Base-by-base conservation (phyloP, 148 eudicot species). In the Spergularia marina region DNA sequence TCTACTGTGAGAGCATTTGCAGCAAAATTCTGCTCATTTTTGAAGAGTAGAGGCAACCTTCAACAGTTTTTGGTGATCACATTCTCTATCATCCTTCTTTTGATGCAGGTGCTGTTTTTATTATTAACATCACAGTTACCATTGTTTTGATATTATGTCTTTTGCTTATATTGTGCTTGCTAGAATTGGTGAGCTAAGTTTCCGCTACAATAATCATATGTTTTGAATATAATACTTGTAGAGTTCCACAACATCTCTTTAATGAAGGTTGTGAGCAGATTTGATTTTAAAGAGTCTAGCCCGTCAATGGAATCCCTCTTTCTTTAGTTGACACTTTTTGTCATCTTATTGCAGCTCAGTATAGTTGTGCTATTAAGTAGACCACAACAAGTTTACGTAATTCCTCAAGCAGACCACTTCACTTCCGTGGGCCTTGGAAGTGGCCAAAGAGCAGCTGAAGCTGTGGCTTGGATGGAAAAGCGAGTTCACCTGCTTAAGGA, bases 401-500 rank as follows among this genome's bases (percentile, higher is more conserved):
- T 41, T 63, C 73, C 77, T 68, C 73, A 81, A 76, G 73, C 62
- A 39, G 77, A 76, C 65, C 78, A 77, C 49, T 13, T 25, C 15
- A 73, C 74, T 59, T 61, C 84, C 73, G 64, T 41, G 73, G 72
- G 73, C 54, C 55, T 47, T 60, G 77, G 71, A 18, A 57, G 49
- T 71, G 76, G 82, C 68, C 87, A 86, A 63, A 82, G 82, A 83
- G 80, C 71, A 40, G 65, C 75, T 12, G 96, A 86, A 78, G 76
- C 83, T 47, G 58, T 84, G 76, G 82, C 87, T 36, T 90, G 89
- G 86, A 62, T 94, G 79, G 91, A 85, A 77, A 91, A 85, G 82
- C 89, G 91, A 68, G 85, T 90, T 39, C 80, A 83, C 76, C 82
- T 89, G 70, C 93, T 91, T 4, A 90, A 89, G 75, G 98, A 91